Conservation (phyloP, 305 asterid genomes). For the Fraxinus nigra region DNA sequence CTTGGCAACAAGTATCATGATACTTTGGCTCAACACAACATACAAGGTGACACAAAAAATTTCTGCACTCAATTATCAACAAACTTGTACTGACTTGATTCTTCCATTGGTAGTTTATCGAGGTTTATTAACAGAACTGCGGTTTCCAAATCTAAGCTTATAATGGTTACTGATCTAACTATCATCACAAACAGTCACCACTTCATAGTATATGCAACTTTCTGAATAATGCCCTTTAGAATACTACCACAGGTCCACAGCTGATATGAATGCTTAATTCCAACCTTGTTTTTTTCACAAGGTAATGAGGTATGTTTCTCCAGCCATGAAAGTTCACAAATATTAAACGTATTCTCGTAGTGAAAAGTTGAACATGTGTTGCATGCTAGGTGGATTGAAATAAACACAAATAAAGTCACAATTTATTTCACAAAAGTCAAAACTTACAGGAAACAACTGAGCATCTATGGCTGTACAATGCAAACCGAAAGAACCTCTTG, state of each 20-base stretch:
- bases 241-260: not conserved
- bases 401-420: constrained; percentile 31
- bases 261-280: not conserved
- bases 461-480: constrained; percentile 64
- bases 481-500: constrained; percentile 37
- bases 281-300: constrained; percentile 15
- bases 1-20: not conserved
- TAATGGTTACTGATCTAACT: constrained; percentile 5
- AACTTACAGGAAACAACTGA: constrained; percentile 38
- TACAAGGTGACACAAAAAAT: not conserved
- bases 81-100: constrained; percentile 5
- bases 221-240: not conserved
- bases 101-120: constrained; percentile 4
- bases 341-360: constrained; percentile 11
- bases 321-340: constrained; percentile 16
- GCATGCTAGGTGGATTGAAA: constrained; percentile 21
- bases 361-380: constrained; percentile 19
- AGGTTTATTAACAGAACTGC: constrained; percentile 3
- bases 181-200: not conserved
- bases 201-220: constrained; percentile 1
- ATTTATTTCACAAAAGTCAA: constrained; percentile 44
- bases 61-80: not conserved
- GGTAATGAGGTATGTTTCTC: not conserved
- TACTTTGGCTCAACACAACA: not conserved
- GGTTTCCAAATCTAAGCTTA: constrained; percentile 3